phyloP scores from a whole-genome alignment of 2,329 filamentous ascomycete species.

The Hymenoscyphus linearis region DNA sequence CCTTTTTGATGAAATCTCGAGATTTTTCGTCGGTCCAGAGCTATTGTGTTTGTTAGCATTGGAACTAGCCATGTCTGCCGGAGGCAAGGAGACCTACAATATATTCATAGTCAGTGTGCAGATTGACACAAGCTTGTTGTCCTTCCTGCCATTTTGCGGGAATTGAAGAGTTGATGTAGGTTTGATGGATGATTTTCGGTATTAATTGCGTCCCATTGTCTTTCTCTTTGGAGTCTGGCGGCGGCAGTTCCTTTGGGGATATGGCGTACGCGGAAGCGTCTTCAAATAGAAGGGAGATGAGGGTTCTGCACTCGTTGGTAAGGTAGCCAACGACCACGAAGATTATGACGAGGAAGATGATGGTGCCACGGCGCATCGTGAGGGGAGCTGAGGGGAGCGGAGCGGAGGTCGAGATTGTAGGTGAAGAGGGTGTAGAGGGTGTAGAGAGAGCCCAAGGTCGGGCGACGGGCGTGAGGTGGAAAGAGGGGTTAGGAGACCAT shows the following conservation, averaged over 20 bases:
- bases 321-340: conserved; percentile 58
- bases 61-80: background rate
- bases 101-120: conserved; percentile 70
- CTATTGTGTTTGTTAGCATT: conserved; percentile 36
- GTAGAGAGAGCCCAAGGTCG: background rate
- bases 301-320: conserved; percentile 62
- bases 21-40: conserved; percentile 71
- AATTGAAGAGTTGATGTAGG: conserved; percentile 65
- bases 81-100: conserved; percentile 42
- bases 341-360: conserved; percentile 47
- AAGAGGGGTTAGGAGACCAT: background rate
- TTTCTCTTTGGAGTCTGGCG: conserved; percentile 55
- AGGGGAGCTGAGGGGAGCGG: no score
- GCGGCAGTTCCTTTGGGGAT: conserved; percentile 58
- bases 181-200: conserved; percentile 74
- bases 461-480: background rate
- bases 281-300: conserved; percentile 64
- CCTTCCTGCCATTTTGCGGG: conserved; percentile 61
- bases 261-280: conserved; percentile 64
- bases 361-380: conserved; percentile 32
- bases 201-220: conserved; percentile 58
- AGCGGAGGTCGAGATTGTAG: background rate
- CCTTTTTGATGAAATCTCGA: conserved; percentile 63
- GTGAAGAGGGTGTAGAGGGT: background rate
- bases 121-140: conserved; percentile 60